A percentile compares a stretch with the other conserved stretches of the same genome.
These are phyloP conservation scores for Lachancea thermotolerans DNA, from an alignment of 805 yeast species.

Conservation along the genomic window DNA sequence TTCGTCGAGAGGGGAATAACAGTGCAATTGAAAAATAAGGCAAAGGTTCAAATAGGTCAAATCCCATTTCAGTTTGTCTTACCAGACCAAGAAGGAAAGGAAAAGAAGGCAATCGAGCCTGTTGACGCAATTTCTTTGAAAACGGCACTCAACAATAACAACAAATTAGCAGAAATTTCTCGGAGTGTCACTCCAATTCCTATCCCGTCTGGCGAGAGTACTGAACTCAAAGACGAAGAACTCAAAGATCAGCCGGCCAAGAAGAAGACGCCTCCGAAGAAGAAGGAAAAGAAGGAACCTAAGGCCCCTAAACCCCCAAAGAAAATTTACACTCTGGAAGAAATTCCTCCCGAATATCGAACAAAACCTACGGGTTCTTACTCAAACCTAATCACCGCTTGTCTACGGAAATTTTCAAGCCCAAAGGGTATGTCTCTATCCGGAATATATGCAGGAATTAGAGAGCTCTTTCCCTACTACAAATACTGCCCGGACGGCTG, in stretches of 20 bases:
- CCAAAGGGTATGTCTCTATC: conserved; percentile 72
- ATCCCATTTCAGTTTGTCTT: conserved; percentile 81
- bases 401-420: conserved; percentile 60
- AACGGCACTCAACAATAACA: conserved; percentile 38
- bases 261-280: conserved; percentile 34
- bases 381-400: conserved; percentile 73
- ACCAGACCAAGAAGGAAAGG: conserved; percentile 51
- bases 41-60: conserved; percentile 88
- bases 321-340: conserved; percentile 67
- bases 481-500: conserved; percentile 94
- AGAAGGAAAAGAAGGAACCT: conserved; percentile 42
- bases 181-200: conserved; percentile 7
- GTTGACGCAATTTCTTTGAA: conserved; percentile 54
- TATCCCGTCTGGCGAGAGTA: conserved; percentile 14
- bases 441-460: conserved; percentile 81
- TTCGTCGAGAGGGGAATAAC: conserved; percentile 90
- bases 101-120: conserved; percentile 45
- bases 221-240: conserved; percentile 38
- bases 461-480: conserved; percentile 85
- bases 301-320: conserved; percentile 49
- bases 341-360: conserved; percentile 82
- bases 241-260: conserved; percentile 40
- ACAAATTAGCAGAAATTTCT: conserved; percentile 12
- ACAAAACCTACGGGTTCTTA: conserved; percentile 78
- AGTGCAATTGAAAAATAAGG: conserved; percentile 74